Base-by-base conservation (phyloP, 345 rosid species). In the Heritiera littoralis region DNA sequence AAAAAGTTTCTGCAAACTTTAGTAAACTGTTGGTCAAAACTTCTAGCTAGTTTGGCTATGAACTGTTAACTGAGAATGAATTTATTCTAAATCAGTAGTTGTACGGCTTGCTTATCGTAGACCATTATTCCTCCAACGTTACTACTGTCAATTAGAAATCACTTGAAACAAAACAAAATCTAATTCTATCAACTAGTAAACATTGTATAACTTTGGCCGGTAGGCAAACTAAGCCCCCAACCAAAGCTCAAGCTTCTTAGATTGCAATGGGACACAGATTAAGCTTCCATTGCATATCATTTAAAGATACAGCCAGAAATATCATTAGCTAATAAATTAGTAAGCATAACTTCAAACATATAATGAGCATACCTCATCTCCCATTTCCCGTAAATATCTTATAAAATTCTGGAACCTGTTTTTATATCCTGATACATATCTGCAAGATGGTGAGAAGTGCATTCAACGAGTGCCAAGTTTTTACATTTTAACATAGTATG, bases 351-450 rank as follows among this genome's bases (percentile, higher is more conserved):
- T n/a, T 51, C 7, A 80, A 30, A 43, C 54, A 72, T 41, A n/a
- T 45, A 43, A 7, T 15, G 35, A 67, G 43, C 73, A 63, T 86
- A 92, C 99, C 98, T 96, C 99, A 82, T 96, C 99, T 61, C 98
- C 99, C 98, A 94, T 90, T 89, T 96, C 99, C 35, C 98, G 91
- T 59, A 96, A 88, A 81, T 92, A 91, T 82, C 82, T 94, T 77
- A 96, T 96, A 77, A 96, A 96, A 82, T 96, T 96, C 89, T 96
- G 99, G 89, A 94, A 96, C 54, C 99, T 90, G 81, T 96, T 96
- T 76, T 96, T 96, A 79, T 96, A 96, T 41, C 99, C 99, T 5
- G 99, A 96, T 49, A 96, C 95, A 85, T 96, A 96, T n/a, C 99
- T 96, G 97, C 85, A 83, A 84, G 74, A 74, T 52, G 20, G 79